Base-by-base conservation (phyloP, 768 basidiomycete genomes). In the Porpolomopsis calyptriformis region DNA sequence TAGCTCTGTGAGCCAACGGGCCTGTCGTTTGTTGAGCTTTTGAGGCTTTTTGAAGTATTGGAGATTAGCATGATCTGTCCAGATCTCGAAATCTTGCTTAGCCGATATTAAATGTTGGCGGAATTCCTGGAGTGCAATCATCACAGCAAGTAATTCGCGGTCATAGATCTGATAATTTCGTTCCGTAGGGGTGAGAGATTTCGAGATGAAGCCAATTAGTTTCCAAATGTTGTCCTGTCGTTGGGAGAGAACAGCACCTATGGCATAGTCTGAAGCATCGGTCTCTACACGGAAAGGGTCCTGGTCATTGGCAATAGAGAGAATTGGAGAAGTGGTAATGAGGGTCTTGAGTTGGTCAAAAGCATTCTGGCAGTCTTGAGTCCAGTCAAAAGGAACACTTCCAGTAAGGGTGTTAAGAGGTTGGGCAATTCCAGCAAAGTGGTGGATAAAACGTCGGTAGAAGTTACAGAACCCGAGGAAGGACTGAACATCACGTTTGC, bases 401-500 rank as follows among this genome's bases (percentile, higher is more conserved):
- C 50, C 37, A 7, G 58, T 61, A 5, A 68, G 57, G 1, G 35
- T 22, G 22, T 50, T 63, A 10, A 70, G 50, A 6, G 61, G 63
- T 12, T 60, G 33, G 16, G 60, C 54, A 14, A 31, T 31, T 7
- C 7, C 29, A 31, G 7, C 14, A 49, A 55, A 69, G 26, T 54
- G 43, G 18, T 53, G n/a, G 14, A 70, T 65, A 49, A 69, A 69
- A 2, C 60, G 46, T 6, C 60, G 54, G 44, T 69, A 70, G 51
- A 65, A 70, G 54, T 67, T 66, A 0, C 57, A 52, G 46, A 69
- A 66, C 2, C 66, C 64, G 1, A 68, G 42, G 49, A 69, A 69
- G 4, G 52, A 50, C 45, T 58, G 63, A 0, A 64, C 34, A 19
- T 64, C 52, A 20, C 52, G 53, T 19, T 60, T 46, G 18, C 36